Evolutionary conservation across 1,284 basidiomycete species (phyloP), one percentile per base, ranked within the genome.

Genomic region (Tremellales sp.): DNA sequence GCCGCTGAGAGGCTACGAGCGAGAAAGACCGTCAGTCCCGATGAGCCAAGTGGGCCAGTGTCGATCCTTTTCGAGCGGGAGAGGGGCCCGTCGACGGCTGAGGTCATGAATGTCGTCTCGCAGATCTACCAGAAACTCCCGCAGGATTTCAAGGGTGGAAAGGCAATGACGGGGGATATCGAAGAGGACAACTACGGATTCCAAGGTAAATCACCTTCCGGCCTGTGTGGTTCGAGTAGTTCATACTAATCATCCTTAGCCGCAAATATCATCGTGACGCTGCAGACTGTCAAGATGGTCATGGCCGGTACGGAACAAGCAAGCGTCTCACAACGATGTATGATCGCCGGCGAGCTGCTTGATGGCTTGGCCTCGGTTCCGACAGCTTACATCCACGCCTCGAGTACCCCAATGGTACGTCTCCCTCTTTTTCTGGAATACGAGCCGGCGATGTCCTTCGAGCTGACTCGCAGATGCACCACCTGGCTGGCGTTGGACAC

Each of bases 251-350:
- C 10, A 39, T 21, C 11, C 10, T 1, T 48, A 71, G 68, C 70
- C 8, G 62, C 65, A 15, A 69, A 72, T 47, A 72, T 72, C 43
- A 63, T 72, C 31, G 62, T 70, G 22, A 65, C 64, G 2, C 56
- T 69, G 52, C 68, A 73, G 54, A 72, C 68, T 0, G 57, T 74
- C 45, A 70, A 70, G 51, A 72, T 71, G 67, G 69, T 71, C 5
- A 54, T 72, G 35, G 60, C 64, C 4, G 66, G 67, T 15, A 58
- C 57, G 33, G 64, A 62, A 25, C 64, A 67, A 22, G 62, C 66
- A 21, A 62, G 54, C 8, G 66, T 74, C 13, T 60, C 67, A 37
- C 60, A 68, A 46, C 57, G 69, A 24, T 72, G 70, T 48, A 60
- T 60, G 2, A 68, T 72, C 22, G 72, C 70, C 8, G 68, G 69